A percentile compares a stretch with the other conserved stretches of the same genome.
phyloP scores from a whole-genome alignment of 768 basidiomycete species.

The Cystofilobasidium ferigula region DNA sequence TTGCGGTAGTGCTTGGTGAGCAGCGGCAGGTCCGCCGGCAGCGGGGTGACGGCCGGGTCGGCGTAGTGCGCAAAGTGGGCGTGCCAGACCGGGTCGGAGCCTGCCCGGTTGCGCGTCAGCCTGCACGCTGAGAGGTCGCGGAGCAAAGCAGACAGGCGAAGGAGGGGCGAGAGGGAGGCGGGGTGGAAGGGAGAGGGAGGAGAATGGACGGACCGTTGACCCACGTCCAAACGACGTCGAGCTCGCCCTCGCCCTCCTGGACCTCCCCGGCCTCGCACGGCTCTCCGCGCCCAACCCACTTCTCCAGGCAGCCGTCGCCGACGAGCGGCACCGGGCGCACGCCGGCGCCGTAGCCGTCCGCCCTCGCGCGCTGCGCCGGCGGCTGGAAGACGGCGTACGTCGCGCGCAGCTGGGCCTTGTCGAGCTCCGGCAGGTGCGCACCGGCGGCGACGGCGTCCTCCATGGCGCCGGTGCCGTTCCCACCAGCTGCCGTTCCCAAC shows the following conservation, averaged over 20 bases:
- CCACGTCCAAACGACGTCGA: slow-evolving; percentile 20
- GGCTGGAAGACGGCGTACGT: slow-evolving; percentile 1
- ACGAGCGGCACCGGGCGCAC: slow-evolving; percentile 1
- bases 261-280: neutral
- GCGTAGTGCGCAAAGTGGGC: slow-evolving; percentile 5
- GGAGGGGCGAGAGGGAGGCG: too few relatives aligned
- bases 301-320: slow-evolving; percentile 18
- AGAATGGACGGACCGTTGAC: slow-evolving; percentile 11
- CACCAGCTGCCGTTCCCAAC: too few relatives aligned
- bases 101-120: too few relatives aligned
- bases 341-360: neutral
- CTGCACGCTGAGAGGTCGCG: neutral
- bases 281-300: slow-evolving; percentile 10
- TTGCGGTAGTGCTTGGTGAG: slow-evolving; percentile 15
- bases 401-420: neutral
- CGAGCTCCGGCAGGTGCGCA: neutral
- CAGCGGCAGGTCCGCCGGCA: neutral
- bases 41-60: neutral
- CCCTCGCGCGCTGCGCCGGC: neutral
- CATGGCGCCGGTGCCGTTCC: too few relatives aligned
- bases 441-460: neutral
- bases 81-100: slow-evolving; percentile 17
- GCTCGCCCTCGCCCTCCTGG: neutral
- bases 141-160: neutral
- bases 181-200: neutral